These are phyloP conservation scores for Cyclotella distinguenda DNA, from an alignment of 108 stramenopile species.

Conservation along the genomic window DNA sequence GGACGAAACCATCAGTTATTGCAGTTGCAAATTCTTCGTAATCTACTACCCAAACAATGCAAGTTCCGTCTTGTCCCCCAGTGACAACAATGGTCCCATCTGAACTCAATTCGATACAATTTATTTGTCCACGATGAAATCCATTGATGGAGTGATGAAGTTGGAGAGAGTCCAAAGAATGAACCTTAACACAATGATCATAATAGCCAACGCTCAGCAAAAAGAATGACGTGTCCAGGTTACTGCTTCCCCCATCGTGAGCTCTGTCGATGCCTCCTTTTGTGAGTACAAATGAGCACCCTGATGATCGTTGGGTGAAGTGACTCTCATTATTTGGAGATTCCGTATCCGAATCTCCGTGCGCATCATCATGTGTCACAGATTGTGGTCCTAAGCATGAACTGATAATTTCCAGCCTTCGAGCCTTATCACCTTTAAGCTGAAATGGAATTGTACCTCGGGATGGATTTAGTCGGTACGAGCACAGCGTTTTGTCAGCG, in stretches of 20 bases:
- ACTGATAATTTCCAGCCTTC: slow-evolving; percentile 43
- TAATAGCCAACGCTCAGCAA: slow-evolving; percentile 77
- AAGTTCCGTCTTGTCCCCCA: slow-evolving; percentile 81
- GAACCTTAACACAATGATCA: slow-evolving; percentile 72
- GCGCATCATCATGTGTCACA: slow-evolving; percentile 33
- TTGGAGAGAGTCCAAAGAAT: slow-evolving; percentile 58
- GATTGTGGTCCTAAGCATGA: slow-evolving; percentile 14
- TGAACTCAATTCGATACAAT: slow-evolving; percentile 58
- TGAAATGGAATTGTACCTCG: slow-evolving; percentile 37
- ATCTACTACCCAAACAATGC: slow-evolving; percentile 77
- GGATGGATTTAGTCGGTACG: slow-evolving; percentile 61
- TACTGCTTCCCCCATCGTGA: slow-evolving; percentile 22
- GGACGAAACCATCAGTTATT: slow-evolving; percentile 71
- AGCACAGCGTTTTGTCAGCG: slow-evolving; percentile 69
- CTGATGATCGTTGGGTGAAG: slow-evolving; percentile 41
- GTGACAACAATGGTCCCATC: slow-evolving; percentile 71
- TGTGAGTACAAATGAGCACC: slow-evolving; percentile 70
- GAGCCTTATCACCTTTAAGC: slow-evolving; percentile 58
- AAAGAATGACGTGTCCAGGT: slow-evolving; percentile 50
- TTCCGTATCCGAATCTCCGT: slow-evolving; percentile 10
- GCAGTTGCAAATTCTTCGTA: slow-evolving; percentile 66
- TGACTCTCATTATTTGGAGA: too few relatives aligned
- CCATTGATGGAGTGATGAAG: slow-evolving; percentile 55
- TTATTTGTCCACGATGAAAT: slow-evolving; percentile 69
- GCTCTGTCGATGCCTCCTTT: slow-evolving; percentile 58